Evolutionary conservation across 2,329 filamentous ascomycete species (phyloP), one percentile per base, ranked within the genome.

Genomic region (Botrytis pseudocinerea): DNA sequence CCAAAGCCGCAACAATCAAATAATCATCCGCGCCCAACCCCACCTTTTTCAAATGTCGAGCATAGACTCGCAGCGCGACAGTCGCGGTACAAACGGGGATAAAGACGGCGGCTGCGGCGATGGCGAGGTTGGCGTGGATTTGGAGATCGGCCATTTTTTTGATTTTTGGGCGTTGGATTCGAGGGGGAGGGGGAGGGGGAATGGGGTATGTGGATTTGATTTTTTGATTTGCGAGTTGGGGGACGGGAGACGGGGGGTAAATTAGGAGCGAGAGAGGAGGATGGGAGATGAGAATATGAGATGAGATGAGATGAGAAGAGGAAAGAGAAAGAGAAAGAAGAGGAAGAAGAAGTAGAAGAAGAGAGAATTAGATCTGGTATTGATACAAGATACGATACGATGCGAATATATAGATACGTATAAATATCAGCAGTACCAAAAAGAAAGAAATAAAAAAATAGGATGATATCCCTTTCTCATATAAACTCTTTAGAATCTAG

Each of bases 1-100:
- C 71, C 42, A 73, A 64, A 2, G 71, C 71, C 14, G 8, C 54
- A 35, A 73, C 48, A 25, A 73, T 73, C 14, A 70, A 35, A 35
- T 62, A 73, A 63, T 73, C 71, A 73, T 73, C 71, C 2, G 48
- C 57, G 3, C 66, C 66, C 42, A 73, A 59, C 8, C 71, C 54
- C 1, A 70, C 71, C 32, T 70, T 70, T 10, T 57, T 46, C 22
- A 63, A 4, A 32, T 64, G 32, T 20, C 71, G 25, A 35, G 62
- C 57, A 28, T 73, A 73, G 7, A 73, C 35, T 28, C 71, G 59
- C 8, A 73, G 46, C 6, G 44, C 59, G 2, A 73, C 64, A 2
- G 64, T 61, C 9, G 61, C 42, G 6, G 46, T 32, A 28, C 65
- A 73, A 25, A 62, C 38, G 8, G 71, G 71, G 12, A 73, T 64